Conservation (phyloP, 495 filamentous ascomycete species). For the Peziza echinospora region DNA sequence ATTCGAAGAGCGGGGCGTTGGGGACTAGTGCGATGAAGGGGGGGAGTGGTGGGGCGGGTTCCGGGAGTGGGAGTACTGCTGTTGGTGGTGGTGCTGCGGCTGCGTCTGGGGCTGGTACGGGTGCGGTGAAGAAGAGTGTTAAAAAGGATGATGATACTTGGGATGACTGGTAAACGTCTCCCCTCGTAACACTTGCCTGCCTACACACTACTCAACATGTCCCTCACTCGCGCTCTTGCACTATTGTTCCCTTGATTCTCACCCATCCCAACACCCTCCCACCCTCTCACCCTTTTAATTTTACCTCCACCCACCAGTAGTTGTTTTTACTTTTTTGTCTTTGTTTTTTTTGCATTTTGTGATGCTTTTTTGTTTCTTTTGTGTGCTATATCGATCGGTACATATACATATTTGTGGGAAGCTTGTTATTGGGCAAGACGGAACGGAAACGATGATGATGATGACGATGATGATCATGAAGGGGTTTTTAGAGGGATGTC, state of each 20-base stretch:
- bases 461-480: too few species aligned
- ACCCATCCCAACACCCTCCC: not conserved
- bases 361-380: too few species aligned
- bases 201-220: not conserved
- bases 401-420: too few species aligned
- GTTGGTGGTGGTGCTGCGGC: slow-evolving; percentile 1
- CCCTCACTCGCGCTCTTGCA: not conserved
- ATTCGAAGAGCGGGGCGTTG: slow-evolving; percentile 20
- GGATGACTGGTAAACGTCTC: slow-evolving; percentile 9
- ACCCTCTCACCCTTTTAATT: not conserved
- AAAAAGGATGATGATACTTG: slow-evolving; percentile 21
- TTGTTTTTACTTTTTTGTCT: too few species aligned
- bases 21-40: slow-evolving; percentile 24
- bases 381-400: too few species aligned
- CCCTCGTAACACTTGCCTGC: not conserved
- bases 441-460: too few species aligned
- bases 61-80: not conserved
- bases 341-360: too few species aligned
- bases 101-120: slow-evolving; percentile 2
- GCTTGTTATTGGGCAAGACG: too few species aligned
- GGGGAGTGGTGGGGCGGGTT: not conserved
- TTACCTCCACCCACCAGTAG: not conserved
- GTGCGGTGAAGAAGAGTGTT: slow-evolving; percentile 7
- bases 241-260: not conserved
- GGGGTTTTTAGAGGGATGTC: too few species aligned